These are phyloP conservation scores for Exophiala phaeomuriformis DNA, from an alignment of 2,329 filamentous ascomycete species.

Conservation along the genomic window DNA sequence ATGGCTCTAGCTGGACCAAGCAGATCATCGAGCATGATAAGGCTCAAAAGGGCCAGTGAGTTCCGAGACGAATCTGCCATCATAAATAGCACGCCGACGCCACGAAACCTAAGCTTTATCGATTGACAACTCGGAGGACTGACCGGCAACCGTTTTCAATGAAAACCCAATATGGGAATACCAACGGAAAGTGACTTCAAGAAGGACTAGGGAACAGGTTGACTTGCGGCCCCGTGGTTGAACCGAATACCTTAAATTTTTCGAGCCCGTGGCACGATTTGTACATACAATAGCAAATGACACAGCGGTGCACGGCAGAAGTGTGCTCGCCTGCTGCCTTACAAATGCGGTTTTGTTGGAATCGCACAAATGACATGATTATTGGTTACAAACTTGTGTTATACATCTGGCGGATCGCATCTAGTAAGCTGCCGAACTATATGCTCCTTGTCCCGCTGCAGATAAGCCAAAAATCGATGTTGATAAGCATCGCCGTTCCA, in stretches of 20 bases:
- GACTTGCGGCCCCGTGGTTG: no score
- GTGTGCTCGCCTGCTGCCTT: no score
- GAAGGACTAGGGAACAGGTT: background rate
- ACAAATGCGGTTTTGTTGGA: background rate
- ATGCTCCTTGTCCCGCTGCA: slow-evolving; percentile 15
- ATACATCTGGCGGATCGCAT: background rate
- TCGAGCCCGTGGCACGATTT: background rate
- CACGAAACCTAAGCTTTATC: no score
- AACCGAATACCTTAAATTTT: no score
- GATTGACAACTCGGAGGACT: background rate
- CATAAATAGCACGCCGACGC: no score
- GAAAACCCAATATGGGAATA: no score
- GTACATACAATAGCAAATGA: background rate
- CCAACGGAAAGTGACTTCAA: background rate
- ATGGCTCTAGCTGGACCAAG: slow-evolving; percentile 57
- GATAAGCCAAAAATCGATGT: slow-evolving; percentile 18
- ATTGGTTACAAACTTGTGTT: background rate
- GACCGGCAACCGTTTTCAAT: background rate
- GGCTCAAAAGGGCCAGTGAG: slow-evolving; percentile 34
- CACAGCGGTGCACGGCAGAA: background rate
- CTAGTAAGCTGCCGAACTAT: slow-evolving; percentile 4
- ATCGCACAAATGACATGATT: no score
- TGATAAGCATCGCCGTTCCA: slow-evolving; percentile 37
- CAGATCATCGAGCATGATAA: slow-evolving; percentile 64
- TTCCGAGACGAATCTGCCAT: background rate